These are phyloP conservation scores for Gracilariopsis chorda DNA, from an alignment of 23 red algal species.

Conservation along the genomic window DNA sequence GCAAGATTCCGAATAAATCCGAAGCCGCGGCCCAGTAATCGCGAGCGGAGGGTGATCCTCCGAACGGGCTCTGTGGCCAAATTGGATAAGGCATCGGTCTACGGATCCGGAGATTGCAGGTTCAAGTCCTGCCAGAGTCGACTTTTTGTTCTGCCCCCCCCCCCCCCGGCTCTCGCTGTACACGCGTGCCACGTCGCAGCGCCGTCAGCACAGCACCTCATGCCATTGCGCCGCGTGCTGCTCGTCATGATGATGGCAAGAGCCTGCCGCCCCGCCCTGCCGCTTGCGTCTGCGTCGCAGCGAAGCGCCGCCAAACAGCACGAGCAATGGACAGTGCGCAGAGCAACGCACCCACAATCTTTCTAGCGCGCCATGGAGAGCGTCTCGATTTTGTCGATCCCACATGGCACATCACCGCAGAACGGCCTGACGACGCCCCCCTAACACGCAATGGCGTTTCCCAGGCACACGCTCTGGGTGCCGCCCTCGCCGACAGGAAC, in stretches of 20 bases:
- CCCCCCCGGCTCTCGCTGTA: too few species aligned
- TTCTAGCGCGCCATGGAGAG: slow-evolving; percentile 51
- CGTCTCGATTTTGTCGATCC: slow-evolving; percentile 61
- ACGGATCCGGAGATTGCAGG: slow-evolving; percentile 80
- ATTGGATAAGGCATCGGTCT: slow-evolving; percentile 82
- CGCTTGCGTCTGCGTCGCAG: too few species aligned
- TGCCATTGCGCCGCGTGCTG: too few species aligned
- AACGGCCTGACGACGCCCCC: slow-evolving; percentile 30
- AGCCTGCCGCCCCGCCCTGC: too few species aligned
- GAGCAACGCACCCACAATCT: not conserved
- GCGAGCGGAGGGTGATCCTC: too few species aligned
- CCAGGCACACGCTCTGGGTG: slow-evolving; percentile 8
- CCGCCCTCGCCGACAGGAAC: not conserved
- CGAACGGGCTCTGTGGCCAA: slow-evolving; percentile 64
- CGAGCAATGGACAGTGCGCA: too few species aligned
- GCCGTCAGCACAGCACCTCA: too few species aligned
- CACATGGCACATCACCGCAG: not conserved
- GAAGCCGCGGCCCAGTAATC: too few species aligned
- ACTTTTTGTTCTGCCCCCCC: too few species aligned
- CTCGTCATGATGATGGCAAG: too few species aligned
- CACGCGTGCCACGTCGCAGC: not conserved
- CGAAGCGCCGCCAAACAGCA: too few species aligned
- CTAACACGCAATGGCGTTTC: not conserved
- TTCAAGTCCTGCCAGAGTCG: slow-evolving; percentile 81
- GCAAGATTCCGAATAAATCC: too few species aligned